Evolutionary conservation across 1,139 yeast species (phyloP).

Genomic region (Magnusiomyces starmeri): DNA sequence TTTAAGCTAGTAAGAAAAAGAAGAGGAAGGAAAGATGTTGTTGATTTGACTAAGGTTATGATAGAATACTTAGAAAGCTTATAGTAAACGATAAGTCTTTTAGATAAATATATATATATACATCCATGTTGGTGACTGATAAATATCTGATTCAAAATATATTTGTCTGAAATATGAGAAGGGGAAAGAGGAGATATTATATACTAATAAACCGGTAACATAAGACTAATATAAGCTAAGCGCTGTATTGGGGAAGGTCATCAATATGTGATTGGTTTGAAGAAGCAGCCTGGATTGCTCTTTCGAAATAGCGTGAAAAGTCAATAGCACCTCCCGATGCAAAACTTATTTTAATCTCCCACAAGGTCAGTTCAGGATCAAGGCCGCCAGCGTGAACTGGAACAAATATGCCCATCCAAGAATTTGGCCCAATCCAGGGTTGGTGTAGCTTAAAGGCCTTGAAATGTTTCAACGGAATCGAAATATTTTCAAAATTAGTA

Average conservation of each 20-base stretch:
- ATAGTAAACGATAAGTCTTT: too few species aligned
- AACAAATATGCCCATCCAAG: slow-evolving; percentile 25
- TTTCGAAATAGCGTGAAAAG: not conserved
- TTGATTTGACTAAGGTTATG: too few species aligned
- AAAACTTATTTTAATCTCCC: slow-evolving; percentile 7
- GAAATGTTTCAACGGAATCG: slow-evolving; percentile 20
- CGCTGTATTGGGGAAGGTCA: slow-evolving; percentile 2
- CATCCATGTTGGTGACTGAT: too few species aligned
- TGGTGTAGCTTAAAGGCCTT: slow-evolving; percentile 24
- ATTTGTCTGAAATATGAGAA: not conserved
- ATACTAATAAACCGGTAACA: too few species aligned
- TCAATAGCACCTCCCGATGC: slow-evolving; percentile 4
- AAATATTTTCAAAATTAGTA: slow-evolving; percentile 23
- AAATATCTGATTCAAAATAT: too few species aligned
- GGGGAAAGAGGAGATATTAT: not conserved
- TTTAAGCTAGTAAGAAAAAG: too few species aligned
- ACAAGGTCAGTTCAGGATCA: slow-evolving; percentile 16
- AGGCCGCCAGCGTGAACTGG: slow-evolving; percentile 22
- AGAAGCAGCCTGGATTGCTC: not conserved
- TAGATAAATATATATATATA: too few species aligned
- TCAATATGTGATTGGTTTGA: slow-evolving; percentile 3
- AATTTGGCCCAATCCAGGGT: slow-evolving; percentile 36
- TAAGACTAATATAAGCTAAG: too few species aligned
- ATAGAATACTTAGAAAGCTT: too few species aligned
- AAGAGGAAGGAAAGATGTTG: too few species aligned